Evolutionary conservation across 176 grass and related monocot species (phyloP).

Genomic region (Dactylis glomerata): DNA sequence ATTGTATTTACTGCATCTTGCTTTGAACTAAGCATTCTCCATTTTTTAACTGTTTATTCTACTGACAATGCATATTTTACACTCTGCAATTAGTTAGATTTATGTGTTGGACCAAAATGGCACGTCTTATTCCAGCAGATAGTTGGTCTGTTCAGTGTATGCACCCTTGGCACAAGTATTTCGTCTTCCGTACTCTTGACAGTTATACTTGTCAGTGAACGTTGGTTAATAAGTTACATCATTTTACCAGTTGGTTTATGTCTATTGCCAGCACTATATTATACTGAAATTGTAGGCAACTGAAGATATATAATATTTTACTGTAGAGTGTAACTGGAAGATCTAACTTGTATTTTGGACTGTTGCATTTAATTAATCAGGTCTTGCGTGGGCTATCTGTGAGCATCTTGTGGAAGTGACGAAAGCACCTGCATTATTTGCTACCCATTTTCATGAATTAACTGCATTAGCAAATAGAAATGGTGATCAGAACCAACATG

Average conservation of each 20-base stretch:
- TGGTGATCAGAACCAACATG: slow-evolving; percentile 34
- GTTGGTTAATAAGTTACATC: slow-evolving; percentile 2
- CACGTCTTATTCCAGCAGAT: not conserved
- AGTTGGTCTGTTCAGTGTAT: not conserved
- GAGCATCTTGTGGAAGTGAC: slow-evolving; percentile 96
- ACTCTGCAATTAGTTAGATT: not conserved
- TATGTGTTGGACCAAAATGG: slow-evolving; percentile 10
- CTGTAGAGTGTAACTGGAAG: slow-evolving; percentile 4
- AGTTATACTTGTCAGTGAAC: not conserved
- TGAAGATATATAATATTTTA: not conserved
- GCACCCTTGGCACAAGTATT: not conserved
- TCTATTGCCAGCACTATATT: slow-evolving; percentile 22
- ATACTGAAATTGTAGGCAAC: slow-evolving; percentile 5
- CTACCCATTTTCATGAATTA: slow-evolving; percentile 98
- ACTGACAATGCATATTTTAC: not conserved
- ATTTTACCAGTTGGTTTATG: not conserved
- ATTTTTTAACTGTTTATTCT: slow-evolving; percentile 1
- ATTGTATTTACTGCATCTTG: not conserved
- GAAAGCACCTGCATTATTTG: slow-evolving; percentile 86
- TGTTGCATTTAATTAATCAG: slow-evolving; percentile 37
- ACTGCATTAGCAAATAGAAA: slow-evolving; percentile 73
- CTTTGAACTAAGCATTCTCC: slow-evolving; percentile 3
- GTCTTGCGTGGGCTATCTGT: slow-evolving; percentile 97
- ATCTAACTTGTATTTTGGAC: slow-evolving; percentile 18
- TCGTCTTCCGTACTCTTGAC: not conserved